Base-by-base conservation (phyloP, 2,329 filamentous ascomycete genomes). In the Gaeumannomyces sp. region DNA sequence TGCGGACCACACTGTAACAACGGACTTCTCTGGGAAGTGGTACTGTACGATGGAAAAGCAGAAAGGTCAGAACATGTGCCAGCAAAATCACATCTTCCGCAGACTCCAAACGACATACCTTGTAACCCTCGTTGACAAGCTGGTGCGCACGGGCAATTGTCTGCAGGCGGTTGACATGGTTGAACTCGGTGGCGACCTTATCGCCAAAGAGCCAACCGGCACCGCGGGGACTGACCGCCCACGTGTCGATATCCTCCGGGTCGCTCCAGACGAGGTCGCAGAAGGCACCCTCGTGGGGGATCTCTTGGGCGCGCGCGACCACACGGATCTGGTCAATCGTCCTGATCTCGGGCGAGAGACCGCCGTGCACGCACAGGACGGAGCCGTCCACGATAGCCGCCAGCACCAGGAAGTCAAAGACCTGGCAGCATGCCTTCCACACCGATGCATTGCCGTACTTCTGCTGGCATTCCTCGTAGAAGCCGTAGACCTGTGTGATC, bases 391-490 rank as follows among this genome's bases (percentile, higher is more conserved):
- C 97, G 69, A 99, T 96, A 67, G 97, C 96, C 65, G 92, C 95
- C 28, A 99, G 84, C 2, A 96, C 97, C 35, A 99, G 86, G 77
- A 97, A 99, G 77, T 99, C 95, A 76, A 99, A 99, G 79, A 99
- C 97, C 76, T 99, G 95, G 68, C 95, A 99, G 77, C 97, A 99
- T 66, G 97, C 95, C 77, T 99, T 96, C 95, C 95, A 99, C n/a
- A 99, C 95, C 61, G 96, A 97, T 16, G 95, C 93, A 74, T 97
- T 98, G 73, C 95, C 95, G 76, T 99, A 99, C 78, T 99, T 99
- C 72, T 95, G 90, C 65, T 93, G 93, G 77, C 95, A 99, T 76
- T 99, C 95, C 67, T 96, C 97, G 78, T 99, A 99, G 78, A 99
- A 99, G 64, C 95, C 95, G 76, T 99, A 99, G 28, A 96, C 97